Base-by-base conservation (phyloP, 225 moss, liverwort and hornwort genomes). In the Climacium dendroides region DNA sequence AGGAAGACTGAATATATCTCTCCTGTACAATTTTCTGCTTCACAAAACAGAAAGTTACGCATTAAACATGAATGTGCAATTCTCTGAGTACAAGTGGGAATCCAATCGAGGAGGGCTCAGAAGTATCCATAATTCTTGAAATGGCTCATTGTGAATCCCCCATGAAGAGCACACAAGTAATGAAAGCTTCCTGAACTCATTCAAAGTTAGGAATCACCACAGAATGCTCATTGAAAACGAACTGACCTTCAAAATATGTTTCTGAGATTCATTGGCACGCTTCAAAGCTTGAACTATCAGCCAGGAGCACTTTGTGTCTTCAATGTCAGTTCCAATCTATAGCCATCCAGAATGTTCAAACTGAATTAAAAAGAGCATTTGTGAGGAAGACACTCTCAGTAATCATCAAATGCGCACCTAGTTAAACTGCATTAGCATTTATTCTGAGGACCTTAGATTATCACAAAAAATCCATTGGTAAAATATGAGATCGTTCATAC, bases 291-390 rank as follows among this genome's bases (percentile, higher is more conserved):
- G 97, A 76, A 97, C 97, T 30, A 99, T 92, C 85, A 99, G 79
- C 97, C 98, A 99, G n/a, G 98, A 99, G 85, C 98, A 99, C 90
- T 97, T 99, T 12, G 97, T 97, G 83, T 99, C 97, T 92, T 99
- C 98, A 35, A 99, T 99, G 79, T 99, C 97, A 29, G 98, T 99
- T 91, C 98, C 98, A 90, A 99, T 95, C 98, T 99, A 90, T 43
- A 79, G 73, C 72, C 67, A 90, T 34, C 58, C 89, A 82, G 53
- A 78, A 60, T 30, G 74, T 81, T 48, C 45, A 55, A 82, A 79
- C 74, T 67, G 58, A 89, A 61, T 90, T 74, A 85, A 58, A 78
- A 60, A 84, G 83, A 52, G 30, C 45, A 83, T 32, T 75, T 17
- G 61, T 19, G 30, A 77, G 70, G 50, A 82, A 53, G 53, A 53